Conservation (phyloP, 1,284 basidiomycete genomes). For the Irpex sp. region DNA sequence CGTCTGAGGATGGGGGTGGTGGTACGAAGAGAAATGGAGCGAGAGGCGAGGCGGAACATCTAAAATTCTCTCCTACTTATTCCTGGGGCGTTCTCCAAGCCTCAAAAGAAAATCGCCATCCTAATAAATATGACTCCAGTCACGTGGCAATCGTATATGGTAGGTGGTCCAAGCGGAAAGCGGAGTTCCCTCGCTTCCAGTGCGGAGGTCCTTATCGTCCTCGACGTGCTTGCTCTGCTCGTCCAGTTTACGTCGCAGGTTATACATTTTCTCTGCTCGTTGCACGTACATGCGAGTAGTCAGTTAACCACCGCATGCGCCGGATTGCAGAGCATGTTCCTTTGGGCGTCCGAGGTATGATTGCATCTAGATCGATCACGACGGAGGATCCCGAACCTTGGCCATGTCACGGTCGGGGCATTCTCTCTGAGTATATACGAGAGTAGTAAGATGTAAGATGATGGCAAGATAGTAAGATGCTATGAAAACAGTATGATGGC, state of each 20-base stretch:
- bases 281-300: not conserved
- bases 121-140: not conserved
- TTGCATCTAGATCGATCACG: not conserved
- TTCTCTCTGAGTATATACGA: no score
- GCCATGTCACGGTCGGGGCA: no score
- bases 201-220: not conserved
- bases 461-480: no score
- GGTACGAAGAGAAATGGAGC: conserved; percentile 24
- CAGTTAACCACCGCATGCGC: not conserved
- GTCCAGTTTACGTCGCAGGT: not conserved
- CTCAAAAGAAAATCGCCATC: conserved; percentile 7
- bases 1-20: conserved; percentile 25
- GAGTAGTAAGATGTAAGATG: no score
- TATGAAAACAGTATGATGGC: no score
- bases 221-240: not conserved
- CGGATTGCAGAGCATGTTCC: not conserved
- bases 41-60: conserved; percentile 22
- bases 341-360: not conserved
- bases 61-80: conserved; percentile 14
- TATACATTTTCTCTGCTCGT: not conserved
- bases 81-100: conserved; percentile 10
- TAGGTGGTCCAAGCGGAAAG: not conserved
- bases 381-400: not conserved
- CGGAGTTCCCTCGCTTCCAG: not conserved
- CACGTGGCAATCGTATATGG: not conserved